Percentiles rank a stretch among this genome's conserved stretches.
Evolutionary conservation across 2,329 filamentous ascomycete species (phyloP).

Genomic region (Colletotrichum ledebouriae): DNA sequence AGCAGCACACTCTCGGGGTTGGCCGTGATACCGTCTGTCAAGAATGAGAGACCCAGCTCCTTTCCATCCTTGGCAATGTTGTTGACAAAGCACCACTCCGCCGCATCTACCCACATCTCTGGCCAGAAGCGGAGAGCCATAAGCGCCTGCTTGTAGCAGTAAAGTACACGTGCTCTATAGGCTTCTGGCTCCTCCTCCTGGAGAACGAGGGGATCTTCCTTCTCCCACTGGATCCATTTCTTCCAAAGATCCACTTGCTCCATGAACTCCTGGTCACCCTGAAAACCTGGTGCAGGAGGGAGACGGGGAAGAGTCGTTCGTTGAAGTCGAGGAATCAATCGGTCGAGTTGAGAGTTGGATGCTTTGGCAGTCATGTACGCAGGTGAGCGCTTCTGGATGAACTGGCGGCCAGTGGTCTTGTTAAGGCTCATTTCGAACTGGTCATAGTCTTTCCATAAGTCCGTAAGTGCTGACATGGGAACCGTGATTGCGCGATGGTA

Average conservation of each 20-base stretch:
- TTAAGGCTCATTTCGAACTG: constrained; percentile 95
- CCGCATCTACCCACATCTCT: constrained; percentile 94
- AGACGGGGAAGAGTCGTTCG: constrained; percentile 84
- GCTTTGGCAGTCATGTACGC: constrained; percentile 97
- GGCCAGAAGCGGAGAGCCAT: constrained; percentile 97
- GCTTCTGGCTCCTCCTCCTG: constrained; percentile 82
- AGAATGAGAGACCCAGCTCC: constrained; percentile 77
- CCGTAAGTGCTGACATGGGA: constrained; percentile 85
- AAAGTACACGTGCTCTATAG: constrained; percentile 84
- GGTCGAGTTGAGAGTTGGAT: constrained; percentile 90
- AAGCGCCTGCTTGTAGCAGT: constrained; percentile 92
- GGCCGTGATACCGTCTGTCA: constrained; percentile 84
- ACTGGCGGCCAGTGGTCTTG: constrained; percentile 93
- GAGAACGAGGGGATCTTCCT: constrained; percentile 88
- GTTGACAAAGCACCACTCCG: constrained; percentile 91
- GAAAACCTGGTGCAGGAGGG: constrained; percentile 86
- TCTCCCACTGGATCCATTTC: constrained; percentile 95
- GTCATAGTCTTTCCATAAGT: constrained; percentile 97
- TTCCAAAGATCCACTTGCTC: constrained; percentile 92
- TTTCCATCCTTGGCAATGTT: constrained; percentile 73
- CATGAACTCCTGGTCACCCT: constrained; percentile 86
- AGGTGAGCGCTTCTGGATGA: constrained; percentile 91
- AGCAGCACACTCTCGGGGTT: constrained; percentile 95
- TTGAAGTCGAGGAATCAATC: constrained; percentile 81
- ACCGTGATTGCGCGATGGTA: constrained; percentile 92